phyloP scores from a whole-genome alignment of 2,329 filamentous ascomycete genomes.

The Pyrenophora teres region DNA sequence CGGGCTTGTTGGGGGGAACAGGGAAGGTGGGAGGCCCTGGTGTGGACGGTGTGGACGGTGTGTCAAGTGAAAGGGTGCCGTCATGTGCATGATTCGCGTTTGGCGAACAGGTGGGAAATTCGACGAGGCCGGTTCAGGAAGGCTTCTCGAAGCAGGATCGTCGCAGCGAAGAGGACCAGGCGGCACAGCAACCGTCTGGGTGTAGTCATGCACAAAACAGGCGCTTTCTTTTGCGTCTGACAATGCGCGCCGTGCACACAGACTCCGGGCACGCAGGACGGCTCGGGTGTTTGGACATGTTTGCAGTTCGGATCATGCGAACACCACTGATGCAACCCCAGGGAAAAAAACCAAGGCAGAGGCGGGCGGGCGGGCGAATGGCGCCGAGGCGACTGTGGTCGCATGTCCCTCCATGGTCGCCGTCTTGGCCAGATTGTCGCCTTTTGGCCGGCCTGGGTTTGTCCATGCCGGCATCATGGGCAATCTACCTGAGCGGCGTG shows the following conservation, averaged over 20 bases:
- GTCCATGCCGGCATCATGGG: conserved; percentile 18
- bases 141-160: conserved; percentile 32
- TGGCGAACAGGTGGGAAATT: conserved; percentile 29
- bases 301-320: conserved; percentile 27
- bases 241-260: not conserved
- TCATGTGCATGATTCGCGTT: conserved; percentile 21
- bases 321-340: conserved; percentile 16
- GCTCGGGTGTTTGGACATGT: conserved; percentile 34
- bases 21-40: not conserved
- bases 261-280: not conserved
- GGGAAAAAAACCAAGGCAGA: conserved; percentile 14
- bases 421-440: too few relatives aligned
- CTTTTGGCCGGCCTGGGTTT: conserved; percentile 15
- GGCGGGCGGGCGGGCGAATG: conserved; percentile 15
- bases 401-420: conserved; percentile 1
- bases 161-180: conserved; percentile 8
- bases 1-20: conserved; percentile 1
- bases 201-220: not conserved
- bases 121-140: conserved; percentile 18
- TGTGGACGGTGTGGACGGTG: conserved; percentile 10
- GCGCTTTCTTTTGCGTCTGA: not conserved
- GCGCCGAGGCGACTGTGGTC: not conserved
- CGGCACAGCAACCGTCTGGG: conserved; percentile 1
- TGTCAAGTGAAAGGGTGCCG: conserved; percentile 23
- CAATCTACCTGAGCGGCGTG: conserved; percentile 19